Conservation (phyloP, 2,329 filamentous ascomycete genomes). For the Stenocarpella maydis region DNA sequence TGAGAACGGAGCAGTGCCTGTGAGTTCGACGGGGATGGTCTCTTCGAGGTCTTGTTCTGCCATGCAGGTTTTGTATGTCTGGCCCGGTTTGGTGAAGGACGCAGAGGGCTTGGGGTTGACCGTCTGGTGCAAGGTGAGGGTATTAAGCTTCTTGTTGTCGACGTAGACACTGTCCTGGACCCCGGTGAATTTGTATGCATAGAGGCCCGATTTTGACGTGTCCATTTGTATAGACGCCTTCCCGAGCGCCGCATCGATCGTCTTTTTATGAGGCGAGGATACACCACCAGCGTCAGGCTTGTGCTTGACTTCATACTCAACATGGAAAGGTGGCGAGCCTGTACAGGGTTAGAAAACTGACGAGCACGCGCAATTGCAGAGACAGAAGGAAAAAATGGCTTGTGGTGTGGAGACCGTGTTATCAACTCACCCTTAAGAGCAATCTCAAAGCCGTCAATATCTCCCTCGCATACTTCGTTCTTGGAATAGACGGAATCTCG, state of each 20-base stretch:
- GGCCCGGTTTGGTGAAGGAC: slow-evolving; percentile 83
- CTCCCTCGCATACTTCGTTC: slow-evolving; percentile 89
- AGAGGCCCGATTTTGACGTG: slow-evolving; percentile 80
- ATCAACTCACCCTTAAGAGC: slow-evolving; percentile 72
- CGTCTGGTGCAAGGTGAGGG: slow-evolving; percentile 78
- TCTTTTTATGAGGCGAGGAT: slow-evolving; percentile 71
- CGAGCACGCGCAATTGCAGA: background rate
- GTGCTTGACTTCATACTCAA: slow-evolving; percentile 82
- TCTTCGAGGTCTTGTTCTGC: slow-evolving; percentile 84
- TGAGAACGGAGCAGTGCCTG: slow-evolving; percentile 85
- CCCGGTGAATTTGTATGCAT: slow-evolving; percentile 85
- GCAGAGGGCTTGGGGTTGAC: slow-evolving; percentile 87
- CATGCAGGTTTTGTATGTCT: slow-evolving; percentile 95
- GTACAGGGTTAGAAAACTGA: slow-evolving; percentile 43
- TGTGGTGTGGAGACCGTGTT: background rate
- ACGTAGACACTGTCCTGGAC: slow-evolving; percentile 89
- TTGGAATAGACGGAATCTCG: slow-evolving; percentile 69
- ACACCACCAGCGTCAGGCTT: slow-evolving; percentile 70
- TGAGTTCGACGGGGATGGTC: slow-evolving; percentile 84
- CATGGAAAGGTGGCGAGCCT: slow-evolving; percentile 82
- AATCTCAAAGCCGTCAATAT: slow-evolving; percentile 88
- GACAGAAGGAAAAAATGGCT: background rate
- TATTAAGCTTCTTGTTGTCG: slow-evolving; percentile 69
- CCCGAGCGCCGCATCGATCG: slow-evolving; percentile 78
- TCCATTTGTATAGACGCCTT: slow-evolving; percentile 86